These are phyloP conservation scores for Celoporthe dispersa DNA, from an alignment of 2,329 filamentous ascomycete genomes.

Conservation along the genomic window DNA sequence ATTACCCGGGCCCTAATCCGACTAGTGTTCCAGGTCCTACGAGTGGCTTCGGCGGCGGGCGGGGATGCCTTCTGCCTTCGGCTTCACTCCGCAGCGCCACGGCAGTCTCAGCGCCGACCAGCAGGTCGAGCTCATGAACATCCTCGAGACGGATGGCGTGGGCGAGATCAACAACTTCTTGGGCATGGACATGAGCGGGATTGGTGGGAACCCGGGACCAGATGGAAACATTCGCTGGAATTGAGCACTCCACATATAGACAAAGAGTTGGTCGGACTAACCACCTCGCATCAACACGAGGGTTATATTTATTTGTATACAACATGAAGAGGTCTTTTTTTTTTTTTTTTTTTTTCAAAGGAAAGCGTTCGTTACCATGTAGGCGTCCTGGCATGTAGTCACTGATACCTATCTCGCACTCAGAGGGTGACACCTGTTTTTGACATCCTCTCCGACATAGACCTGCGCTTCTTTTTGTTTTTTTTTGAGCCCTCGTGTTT, in stretches of 20 bases:
- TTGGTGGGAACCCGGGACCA: slow-evolving; percentile 31
- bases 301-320: not conserved
- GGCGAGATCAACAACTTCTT: slow-evolving; percentile 65
- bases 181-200: slow-evolving; percentile 45
- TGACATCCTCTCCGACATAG: not conserved
- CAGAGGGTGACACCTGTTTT: not conserved
- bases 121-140: slow-evolving; percentile 81
- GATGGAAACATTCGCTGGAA: slow-evolving; percentile 30
- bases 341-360: not conserved
- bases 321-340: not conserved
- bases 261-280: not conserved
- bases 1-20: slow-evolving; percentile 22
- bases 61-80: slow-evolving; percentile 30
- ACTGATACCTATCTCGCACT: not conserved
- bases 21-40: slow-evolving; percentile 20
- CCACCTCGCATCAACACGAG: not conserved
- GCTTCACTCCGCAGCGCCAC: slow-evolving; percentile 55
- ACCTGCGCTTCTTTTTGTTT: no score
- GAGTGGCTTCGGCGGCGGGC: slow-evolving; percentile 31
- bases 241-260: not conserved
- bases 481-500: no score
- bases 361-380: not conserved
- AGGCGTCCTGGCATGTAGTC: not conserved
- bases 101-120: slow-evolving; percentile 79
- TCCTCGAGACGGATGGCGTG: slow-evolving; percentile 72